Conservation (phyloP, 768 basidiomycete genomes). For the Rhizopogon salebrosus region DNA sequence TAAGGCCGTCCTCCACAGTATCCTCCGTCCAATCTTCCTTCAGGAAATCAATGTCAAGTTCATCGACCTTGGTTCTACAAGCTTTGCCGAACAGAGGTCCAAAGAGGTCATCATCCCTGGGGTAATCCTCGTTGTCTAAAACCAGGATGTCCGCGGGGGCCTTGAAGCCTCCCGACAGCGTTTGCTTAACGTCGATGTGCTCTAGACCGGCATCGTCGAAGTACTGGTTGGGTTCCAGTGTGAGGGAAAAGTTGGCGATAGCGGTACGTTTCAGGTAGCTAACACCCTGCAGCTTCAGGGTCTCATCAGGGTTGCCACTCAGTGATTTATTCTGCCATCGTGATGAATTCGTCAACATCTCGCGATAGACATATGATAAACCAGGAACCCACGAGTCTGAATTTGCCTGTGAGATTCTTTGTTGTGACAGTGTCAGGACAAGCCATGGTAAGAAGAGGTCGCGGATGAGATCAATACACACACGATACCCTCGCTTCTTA, state of each 20-base stretch:
- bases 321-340: conserved; percentile 57
- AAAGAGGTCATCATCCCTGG: conserved; percentile 49
- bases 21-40: conserved; percentile 30
- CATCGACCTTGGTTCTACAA: conserved; percentile 39
- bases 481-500: background rate
- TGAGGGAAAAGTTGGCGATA: conserved; percentile 50
- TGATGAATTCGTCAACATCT: background rate
- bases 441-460: background rate
- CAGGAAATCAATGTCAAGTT: conserved; percentile 32
- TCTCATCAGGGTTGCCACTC: conserved; percentile 50
- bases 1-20: conserved; percentile 22
- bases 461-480: background rate
- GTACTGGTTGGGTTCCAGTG: conserved; percentile 53
- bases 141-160: conserved; percentile 49
- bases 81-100: conserved; percentile 48
- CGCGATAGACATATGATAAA: background rate
- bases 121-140: conserved; percentile 44
- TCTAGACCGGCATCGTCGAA: conserved; percentile 53
- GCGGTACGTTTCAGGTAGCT: conserved; percentile 59
- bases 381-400: background rate
- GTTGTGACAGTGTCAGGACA: background rate
- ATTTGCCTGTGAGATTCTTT: background rate
- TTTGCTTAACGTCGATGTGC: conserved; percentile 58
- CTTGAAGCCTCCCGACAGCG: conserved; percentile 50
- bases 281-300: conserved; percentile 60